phyloP scores from a whole-genome alignment of 495 filamentous ascomycete species.

The Articulospora tetracladia region DNA sequence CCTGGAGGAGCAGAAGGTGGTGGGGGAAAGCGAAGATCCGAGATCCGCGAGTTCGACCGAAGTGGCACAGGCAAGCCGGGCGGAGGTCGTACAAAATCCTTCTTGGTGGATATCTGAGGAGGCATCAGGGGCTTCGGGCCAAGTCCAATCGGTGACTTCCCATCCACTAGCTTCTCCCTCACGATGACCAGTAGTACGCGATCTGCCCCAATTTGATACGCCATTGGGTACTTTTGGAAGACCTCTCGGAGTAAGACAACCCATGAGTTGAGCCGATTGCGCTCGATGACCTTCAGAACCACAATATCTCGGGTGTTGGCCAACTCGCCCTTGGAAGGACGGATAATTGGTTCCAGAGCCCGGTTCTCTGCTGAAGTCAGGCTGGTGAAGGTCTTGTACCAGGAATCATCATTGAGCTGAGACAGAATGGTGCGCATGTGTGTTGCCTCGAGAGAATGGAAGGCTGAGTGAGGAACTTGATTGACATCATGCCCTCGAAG shows the following conservation, averaged over 20 bases:
- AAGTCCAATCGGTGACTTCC: constrained; percentile 10
- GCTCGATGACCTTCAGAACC: constrained; percentile 19
- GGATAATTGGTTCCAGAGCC: constrained; percentile 2
- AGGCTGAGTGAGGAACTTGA: constrained; percentile 19
- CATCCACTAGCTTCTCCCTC: constrained; percentile 13
- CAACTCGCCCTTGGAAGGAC: not conserved
- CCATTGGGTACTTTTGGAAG: not conserved
- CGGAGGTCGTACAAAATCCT: not conserved
- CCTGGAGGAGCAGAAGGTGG: constrained; percentile 1
- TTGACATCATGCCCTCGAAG: constrained; percentile 2
- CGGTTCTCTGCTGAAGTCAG: constrained; percentile 6
- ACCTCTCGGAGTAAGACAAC: constrained; percentile 4
- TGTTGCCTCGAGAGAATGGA: constrained; percentile 42
- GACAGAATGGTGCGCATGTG: constrained; percentile 49
- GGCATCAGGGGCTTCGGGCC: not conserved
- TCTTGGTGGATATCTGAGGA: not conserved
- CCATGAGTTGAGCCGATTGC: constrained; percentile 11
- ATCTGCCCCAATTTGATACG: not conserved
- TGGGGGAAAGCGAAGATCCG: not conserved
- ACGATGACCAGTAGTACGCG: constrained; percentile 17
- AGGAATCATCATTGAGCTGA: constrained; percentile 24
- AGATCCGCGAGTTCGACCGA: not conserved
- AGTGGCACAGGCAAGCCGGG: not conserved
- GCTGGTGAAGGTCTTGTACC: constrained; percentile 21
- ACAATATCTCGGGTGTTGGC: constrained; percentile 14